Conservation (phyloP, 345 rosid species). For the Corchorus olitorius region DNA sequence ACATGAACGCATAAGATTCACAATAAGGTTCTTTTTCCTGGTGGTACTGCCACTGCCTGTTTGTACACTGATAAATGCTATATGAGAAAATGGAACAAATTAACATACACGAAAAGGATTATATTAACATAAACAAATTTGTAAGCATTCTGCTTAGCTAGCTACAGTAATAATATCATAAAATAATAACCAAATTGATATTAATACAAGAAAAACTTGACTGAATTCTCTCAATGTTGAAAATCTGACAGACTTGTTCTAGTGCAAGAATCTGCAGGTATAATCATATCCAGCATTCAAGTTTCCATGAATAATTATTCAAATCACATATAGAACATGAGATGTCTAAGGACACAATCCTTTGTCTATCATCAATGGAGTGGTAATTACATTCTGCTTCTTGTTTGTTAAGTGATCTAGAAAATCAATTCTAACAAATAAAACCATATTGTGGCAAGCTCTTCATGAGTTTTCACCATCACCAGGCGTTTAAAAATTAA, state of each 20-base stretch:
- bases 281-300: constrained; percentile 1
- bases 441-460: neutral
- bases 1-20: constrained; percentile 82
- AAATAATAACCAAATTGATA: neutral
- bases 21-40: constrained; percentile 77
- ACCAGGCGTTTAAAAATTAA: constrained; percentile 1
- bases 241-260: neutral
- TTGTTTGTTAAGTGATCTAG: neutral
- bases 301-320: neutral
- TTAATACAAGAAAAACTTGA: neutral
- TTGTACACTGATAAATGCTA: constrained; percentile 63
- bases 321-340: constrained; percentile 1
- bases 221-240: neutral
- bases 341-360: neutral
- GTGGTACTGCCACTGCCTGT: constrained; percentile 78
- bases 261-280: neutral
- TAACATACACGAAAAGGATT: constrained; percentile 11
- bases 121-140: neutral
- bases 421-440: neutral
- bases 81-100: constrained; percentile 27
- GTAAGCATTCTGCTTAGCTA: neutral
- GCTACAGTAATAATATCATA: neutral
- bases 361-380: neutral
- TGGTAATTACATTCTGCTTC: neutral
- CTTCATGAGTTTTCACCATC: neutral